Evolutionary conservation across 768 basidiomycete genomes (phyloP), one percentile per base, ranked within the genome.

Genomic region (Chalciporus sphaerocephalus): DNA sequence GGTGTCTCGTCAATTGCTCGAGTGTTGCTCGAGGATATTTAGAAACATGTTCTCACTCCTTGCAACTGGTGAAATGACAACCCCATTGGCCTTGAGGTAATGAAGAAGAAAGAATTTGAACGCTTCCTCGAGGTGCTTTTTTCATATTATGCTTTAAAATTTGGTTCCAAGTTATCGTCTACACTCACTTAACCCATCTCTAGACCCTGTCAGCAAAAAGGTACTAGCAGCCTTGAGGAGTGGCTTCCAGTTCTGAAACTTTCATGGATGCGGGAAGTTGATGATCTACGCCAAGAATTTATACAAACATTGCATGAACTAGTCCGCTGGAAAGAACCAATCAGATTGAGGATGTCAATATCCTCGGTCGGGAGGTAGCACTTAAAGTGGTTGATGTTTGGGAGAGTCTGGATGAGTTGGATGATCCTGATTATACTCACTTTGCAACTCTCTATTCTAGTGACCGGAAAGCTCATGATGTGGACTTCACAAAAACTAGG

Each of bases 221-320:
- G 37, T 30, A 49, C 37, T 21, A 13, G 21, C 1, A 48, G 39
- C 8, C 27, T 33, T 40, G 52, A 55, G 10, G 61, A 69, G 40
- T 71, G 69, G 71, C 47, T 60, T 7, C 60, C 66, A 0, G 60
- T 66, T 10, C 56, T 73, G 6, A 64, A 67, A 46, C 58, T 73
- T 18, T 54, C 71, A 7, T 62, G 55, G 2, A 62, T 67, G 46
- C 71, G 68, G 68, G 48, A 52, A 23, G 68, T 74, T 5, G 42
- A 46, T 9, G 23, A 13, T 15, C n/a, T 30, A 22, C 38, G 39
- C 34, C 13, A 22, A 16, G 27, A 15, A 27, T 33, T 23, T 22
- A 25, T 34, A 2, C 18, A 21, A 12, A 20, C 13, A 22, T 17
- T 42, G 10, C 32, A 42, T 18, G 30, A 25, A 22, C 22, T 44